Base-by-base conservation (phyloP, 2,329 filamentous ascomycete genomes). In the Camillea tinctor region DNA sequence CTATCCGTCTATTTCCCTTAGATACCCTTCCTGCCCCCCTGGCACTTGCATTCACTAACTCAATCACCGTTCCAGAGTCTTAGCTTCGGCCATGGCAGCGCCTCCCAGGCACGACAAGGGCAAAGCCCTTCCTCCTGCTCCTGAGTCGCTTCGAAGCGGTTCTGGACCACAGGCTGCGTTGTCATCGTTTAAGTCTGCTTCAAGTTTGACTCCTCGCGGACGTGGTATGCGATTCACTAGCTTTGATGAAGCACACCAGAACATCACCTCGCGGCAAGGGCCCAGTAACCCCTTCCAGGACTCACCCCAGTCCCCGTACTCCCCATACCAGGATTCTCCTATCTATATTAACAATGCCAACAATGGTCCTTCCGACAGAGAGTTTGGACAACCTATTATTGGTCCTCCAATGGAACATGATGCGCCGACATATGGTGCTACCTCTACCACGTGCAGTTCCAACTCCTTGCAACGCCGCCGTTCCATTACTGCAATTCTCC, bases 241-340 rank as follows among this genome's bases (percentile, higher is more conserved):
- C 56, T 66, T 79, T 0, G 69, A 69, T 23, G 76, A 78, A 40
- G 77, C 77, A 1, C 74, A 77, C 57, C 69, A 71, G 3, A 75
- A 74, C 36, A 79, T 80, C 59, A 75, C 74, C 8, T 67, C 71
- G 4, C 62, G 66, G 4, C 53, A 62, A 20, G 57, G 17, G n/a
- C 53, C 68, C n/a, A 57, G 61, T 11, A 60, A 64, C 44, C 52
- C 59, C 26, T 60, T 60, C 7, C 59, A 64, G 24, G 55, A 9
- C 13, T 60, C 62, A 20, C 54, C 22, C 50, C 51, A 59, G 6
- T 54, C 55, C 4, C n/a, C 49, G 36, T 56, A 4, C 57, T 52
- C 4, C 52, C 48, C 24, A 50, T 63, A 21, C 21, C 15, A 22
- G 23, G 56, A 60, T 8, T 21, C 51, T 21, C 21, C 17, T 22